Base-by-base conservation (phyloP, 495 filamentous ascomycete genomes). In the Aspergillus diversus region DNA sequence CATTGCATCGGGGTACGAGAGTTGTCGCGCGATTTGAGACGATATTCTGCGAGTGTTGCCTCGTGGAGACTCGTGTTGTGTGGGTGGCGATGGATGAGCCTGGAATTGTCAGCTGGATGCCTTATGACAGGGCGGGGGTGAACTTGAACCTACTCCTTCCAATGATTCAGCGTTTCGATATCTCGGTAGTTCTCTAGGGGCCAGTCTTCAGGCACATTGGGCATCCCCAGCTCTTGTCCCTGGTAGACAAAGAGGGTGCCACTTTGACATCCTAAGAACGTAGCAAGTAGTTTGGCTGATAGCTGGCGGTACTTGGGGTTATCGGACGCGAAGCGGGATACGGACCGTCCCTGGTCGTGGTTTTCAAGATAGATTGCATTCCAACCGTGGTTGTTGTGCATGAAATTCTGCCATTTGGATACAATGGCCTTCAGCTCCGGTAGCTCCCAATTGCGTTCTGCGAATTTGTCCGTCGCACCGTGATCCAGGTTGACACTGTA, bases 191-290 rank as follows among this genome's bases (percentile, higher is more conserved):
- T 81, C 7, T 81, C 79, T 12, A 87, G 80, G 0, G 67, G 64
- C 87, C 87, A 89, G n/a, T 77, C 60, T 16, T 65, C 60, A 0
- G 89, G 87, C 17, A 84, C 78, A 63, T 90, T 90, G 53, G 78
- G 77, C 86, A 90, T 89, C 5, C 87, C 88, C 42, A 90, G 76
- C 61, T 91, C 88, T 63, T 91, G 85, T 0, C 88, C 88, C 60
- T 90, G 87, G 63, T 87, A 90, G 31, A 90, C 57, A 70, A 86
- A 90, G 11, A 89, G 66, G 0, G 87, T 90, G 1, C 88, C 88
- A 1, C 80, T 83, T 59, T 88, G 65, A 2, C 81, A 70, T 31
- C 75, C 68, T 64, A 83, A 71, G 76, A 86, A 76, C 33, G 87
- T 66, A 1, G 83, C 81, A 12, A 90, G 72, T 69, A 86, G 76